These are phyloP conservation scores for Fusarium musae DNA, from an alignment of 2,329 filamentous ascomycete genomes.

Conservation along the genomic window DNA sequence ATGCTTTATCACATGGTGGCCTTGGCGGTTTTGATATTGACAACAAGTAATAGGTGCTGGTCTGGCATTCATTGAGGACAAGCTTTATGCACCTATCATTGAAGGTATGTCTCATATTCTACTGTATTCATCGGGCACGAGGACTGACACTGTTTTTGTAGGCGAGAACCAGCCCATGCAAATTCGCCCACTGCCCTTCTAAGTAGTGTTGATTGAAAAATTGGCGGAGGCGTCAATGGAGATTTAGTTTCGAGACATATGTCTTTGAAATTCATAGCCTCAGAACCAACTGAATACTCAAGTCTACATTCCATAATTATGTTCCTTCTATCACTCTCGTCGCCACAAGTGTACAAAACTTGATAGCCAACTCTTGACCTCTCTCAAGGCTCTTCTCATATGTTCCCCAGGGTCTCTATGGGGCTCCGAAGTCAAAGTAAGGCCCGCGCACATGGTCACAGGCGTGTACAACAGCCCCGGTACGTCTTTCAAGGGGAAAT, in stretches of 20 bases:
- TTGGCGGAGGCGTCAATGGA: accelerated
- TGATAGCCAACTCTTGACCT: neutral
- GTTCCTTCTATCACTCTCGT: too few relatives aligned
- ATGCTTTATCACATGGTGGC: accelerated
- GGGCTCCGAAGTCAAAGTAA: accelerated
- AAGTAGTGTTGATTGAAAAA: too few relatives aligned
- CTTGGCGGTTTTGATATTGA: neutral
- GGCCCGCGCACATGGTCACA: accelerated
- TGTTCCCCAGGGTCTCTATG: accelerated
- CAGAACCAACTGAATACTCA: neutral
- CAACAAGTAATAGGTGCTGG: neutral
- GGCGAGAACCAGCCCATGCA: neutral
- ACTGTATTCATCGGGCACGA: accelerated
- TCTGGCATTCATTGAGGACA: neutral
- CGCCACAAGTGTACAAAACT: accelerated
- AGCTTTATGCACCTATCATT: neutral
- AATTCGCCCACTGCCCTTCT: neutral
- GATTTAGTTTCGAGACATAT: neutral
- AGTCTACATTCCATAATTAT: accelerated
- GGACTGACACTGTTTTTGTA: neutral
- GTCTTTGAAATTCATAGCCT: neutral
- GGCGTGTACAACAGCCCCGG: accelerated
- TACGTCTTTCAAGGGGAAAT: accelerated
- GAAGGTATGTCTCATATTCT: accelerated
- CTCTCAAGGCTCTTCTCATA: neutral